Base-by-base conservation (phyloP, 2,329 filamentous ascomycete genomes). In the Fusarium sp. region DNA sequence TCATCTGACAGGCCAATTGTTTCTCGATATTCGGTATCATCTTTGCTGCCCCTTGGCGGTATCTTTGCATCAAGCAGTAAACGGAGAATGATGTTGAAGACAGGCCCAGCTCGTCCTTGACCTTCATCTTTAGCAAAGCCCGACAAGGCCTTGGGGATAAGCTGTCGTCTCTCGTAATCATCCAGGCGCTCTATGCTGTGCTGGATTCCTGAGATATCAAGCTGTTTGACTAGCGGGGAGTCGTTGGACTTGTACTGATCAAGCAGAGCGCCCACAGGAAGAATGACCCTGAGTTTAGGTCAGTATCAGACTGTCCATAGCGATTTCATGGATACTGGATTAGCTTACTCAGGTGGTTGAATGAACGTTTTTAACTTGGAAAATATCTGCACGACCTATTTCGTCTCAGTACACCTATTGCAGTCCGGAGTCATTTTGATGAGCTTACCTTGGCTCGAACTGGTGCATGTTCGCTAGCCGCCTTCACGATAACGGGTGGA, bases 181-280 rank as follows among this genome's bases (percentile, higher is more conserved):
- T 83, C 78, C 23, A 87, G 77, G 5, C 86, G 83, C 41, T 82
- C 78, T 28, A 88, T 75, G 41, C 95, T 96, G 76, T 97, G 93
- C 75, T 97, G 93, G 37, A 98, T 92, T 77, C 97, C 97, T 20
- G 92, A 85, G 39, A 98, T 83, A 79, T 98, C 94, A 72, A 98
- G 92, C 77, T 97, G 93, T 68, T 93, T 91, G 69, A 99, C 89
- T 37, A 98, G 84, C 2, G 90, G 84, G 15, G 90, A 91, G 38
- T 89, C 84, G 37, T 88, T 89, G 23, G 92, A 75, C 79, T 97
- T 97, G 84, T 97, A 98, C 78, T 98, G 96, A 72, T 94, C 91
- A 56, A 98, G 80, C 20, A 99, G 85, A 18, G 90, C 89, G n/a
- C 89, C 87, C 15, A 98, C 94, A 1, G 96, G 96, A 8, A 99